Percentiles rank a stretch among this genome's conserved stretches.
Evolutionary conservation across 345 rosid species (phyloP).

Genomic region (Clarkia xantiana): DNA sequence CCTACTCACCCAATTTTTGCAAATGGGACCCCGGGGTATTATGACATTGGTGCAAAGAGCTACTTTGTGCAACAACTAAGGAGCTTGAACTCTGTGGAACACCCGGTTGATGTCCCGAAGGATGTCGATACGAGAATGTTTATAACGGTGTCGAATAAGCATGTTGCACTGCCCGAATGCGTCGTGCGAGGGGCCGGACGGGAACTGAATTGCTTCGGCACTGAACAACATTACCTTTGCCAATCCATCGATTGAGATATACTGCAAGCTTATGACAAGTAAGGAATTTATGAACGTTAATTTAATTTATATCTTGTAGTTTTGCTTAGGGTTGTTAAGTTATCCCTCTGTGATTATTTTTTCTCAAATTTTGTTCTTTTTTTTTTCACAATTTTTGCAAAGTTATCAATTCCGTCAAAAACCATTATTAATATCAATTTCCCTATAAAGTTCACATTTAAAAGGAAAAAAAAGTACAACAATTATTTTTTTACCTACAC

Average conservation of each 20-base stretch:
- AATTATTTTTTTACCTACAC: too few relatives aligned
- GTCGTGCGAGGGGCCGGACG: constrained; percentile 25
- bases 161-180: constrained; percentile 10
- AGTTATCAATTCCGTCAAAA: too few relatives aligned
- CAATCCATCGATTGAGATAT: constrained; percentile 16
- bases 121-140: constrained; percentile 8
- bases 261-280: constrained; percentile 33
- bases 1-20: constrained; percentile 9
- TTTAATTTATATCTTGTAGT: too few relatives aligned
- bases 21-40: constrained; percentile 6
- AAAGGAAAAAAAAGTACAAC: too few relatives aligned
- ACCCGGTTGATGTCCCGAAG: constrained; percentile 20
- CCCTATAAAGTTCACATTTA: too few relatives aligned
- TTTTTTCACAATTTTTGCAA: too few relatives aligned
- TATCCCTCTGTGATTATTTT: too few relatives aligned
- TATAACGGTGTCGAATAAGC: constrained; percentile 7
- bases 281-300: background rate
- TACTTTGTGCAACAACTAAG: constrained; percentile 5
- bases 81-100: constrained; percentile 10
- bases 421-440: too few relatives aligned
- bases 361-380: too few relatives aligned
- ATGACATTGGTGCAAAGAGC: constrained; percentile 8
- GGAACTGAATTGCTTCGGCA: constrained; percentile 27
- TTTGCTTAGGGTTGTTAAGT: too few relatives aligned
- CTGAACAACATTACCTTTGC: constrained; percentile 30